Evolutionary conservation across 2,329 filamentous ascomycete species (phyloP).

Genomic region (Ceratocystiopsis sp.): DNA sequence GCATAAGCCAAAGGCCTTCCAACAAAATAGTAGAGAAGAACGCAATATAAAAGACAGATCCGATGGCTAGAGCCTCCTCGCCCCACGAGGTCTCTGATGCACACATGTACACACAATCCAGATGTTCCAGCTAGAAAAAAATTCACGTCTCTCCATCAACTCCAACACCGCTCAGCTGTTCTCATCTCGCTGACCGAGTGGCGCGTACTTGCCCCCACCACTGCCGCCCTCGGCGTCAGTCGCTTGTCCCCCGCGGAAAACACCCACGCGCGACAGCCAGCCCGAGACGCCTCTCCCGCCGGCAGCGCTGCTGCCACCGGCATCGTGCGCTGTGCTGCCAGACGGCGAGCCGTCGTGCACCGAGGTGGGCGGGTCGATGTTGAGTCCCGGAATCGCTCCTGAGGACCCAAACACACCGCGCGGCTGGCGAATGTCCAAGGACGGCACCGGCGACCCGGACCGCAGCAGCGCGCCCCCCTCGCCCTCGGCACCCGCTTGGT

Average conservation of each 20-base stretch:
- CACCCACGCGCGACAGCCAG: constrained; percentile 27
- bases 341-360: too few relatives aligned
- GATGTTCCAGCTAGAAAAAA: background rate
- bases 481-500: constrained; percentile 35
- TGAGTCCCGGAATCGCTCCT: constrained; percentile 59
- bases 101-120: background rate
- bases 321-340: too few relatives aligned
- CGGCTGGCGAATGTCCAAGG: constrained; percentile 47
- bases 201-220: constrained; percentile 20
- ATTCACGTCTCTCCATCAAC: constrained; percentile 5
- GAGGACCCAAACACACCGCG: constrained; percentile 37
- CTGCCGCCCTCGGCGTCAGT: constrained; percentile 17
- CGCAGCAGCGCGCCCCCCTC: constrained; percentile 74
- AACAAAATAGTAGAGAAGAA: background rate
- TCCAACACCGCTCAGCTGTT: too few relatives aligned
- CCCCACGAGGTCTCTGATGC: background rate
- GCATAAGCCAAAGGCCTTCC: background rate
- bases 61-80: background rate
- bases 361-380: constrained; percentile 62
- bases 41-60: constrained; percentile 1
- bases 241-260: constrained; percentile 20
- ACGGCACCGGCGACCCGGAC: constrained; percentile 61
- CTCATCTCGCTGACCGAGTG: constrained; percentile 24
- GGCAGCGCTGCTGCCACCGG: constrained; percentile 15
- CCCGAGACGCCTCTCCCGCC: constrained; percentile 23